Base-by-base conservation (phyloP, 345 rosid species). In the Lepidium aucheri region DNA sequence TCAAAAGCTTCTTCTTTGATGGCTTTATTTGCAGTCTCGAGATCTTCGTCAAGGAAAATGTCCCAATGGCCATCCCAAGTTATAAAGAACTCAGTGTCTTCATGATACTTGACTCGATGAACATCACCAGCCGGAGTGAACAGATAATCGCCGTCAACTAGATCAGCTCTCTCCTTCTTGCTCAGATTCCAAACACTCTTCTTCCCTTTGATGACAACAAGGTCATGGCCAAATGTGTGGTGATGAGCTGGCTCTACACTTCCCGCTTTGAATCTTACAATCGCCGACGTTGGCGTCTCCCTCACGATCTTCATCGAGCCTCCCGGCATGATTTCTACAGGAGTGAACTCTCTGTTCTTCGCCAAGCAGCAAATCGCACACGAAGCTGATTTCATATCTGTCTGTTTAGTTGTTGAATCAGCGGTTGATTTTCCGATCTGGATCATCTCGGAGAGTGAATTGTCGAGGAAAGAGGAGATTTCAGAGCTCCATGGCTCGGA, bases 11-110 rank as follows among this genome's bases (percentile, higher is more conserved):
- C 38, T 20, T 57, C 54, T 68, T 77, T 75, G 7, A 86, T 59
- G 26, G 81, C 85, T 42, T 30, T 60, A 69, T 82, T 81, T 1
- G 96, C 89, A 49, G 78, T 76, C 38, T 86, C 89, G 12, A 88
- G 77, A 41, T 90, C 97, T 79, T 93, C 96, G 32, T 90, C 97
- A 28, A 93, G 77, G 72, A 81, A 83, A 41, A 52, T 79, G 52
- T 93, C 97, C 94, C 98, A 86, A 15, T 72, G 81, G 9, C 97
- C 98, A 59, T 90, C 98, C 98, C 97, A 93, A 74, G 89, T 86
- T 68, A 93, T 81, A 64, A 93, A 93, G 68, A 93, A 87, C 79
- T 90, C 90, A 0, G 97, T 87, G 33, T 93, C 97, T 76, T 90
- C 91, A 33, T 83, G 77, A 77, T 93, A 93, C 82, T 84, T 82